A percentile compares a stretch with the other conserved stretches of the same genome.
These are phyloP conservation scores for Umbelopsis sp. DNA, from an alignment of 192 early-diverging fungal genomes.

Conservation along the genomic window DNA sequence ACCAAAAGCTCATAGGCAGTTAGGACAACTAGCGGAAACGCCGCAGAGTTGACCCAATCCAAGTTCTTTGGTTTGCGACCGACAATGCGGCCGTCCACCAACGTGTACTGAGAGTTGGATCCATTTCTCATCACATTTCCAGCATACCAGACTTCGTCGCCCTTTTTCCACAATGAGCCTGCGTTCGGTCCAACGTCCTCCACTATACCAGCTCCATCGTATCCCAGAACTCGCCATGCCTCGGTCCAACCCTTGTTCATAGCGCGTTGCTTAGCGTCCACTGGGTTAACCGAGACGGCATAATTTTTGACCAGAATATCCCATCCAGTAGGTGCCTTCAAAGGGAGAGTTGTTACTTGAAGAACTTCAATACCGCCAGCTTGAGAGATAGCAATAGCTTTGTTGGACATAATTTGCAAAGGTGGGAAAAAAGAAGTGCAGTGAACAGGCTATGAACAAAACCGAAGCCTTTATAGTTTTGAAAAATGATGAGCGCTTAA, in stretches of 20 bases:
- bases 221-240: constrained; percentile 1
- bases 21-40: neutral
- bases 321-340: neutral
- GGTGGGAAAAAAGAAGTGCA: neutral
- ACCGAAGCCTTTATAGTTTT: too few species aligned
- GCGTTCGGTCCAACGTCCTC: neutral
- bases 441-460: too few species aligned
- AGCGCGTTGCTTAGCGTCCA: neutral
- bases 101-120: neutral
- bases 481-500: too few species aligned
- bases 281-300: constrained; percentile 15
- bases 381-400: neutral
- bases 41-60: neutral
- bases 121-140: neutral
- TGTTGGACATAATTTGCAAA: neutral
- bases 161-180: neutral
- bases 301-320: constrained; percentile 15
- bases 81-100: constrained; percentile 1
- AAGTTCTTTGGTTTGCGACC: neutral
- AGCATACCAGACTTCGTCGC: constrained; percentile 18
- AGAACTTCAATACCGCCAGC: neutral
- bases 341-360: neutral
- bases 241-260: neutral
- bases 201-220: constrained; percentile 6
- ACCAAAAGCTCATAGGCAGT: constrained; percentile 6